Percentiles rank a stretch among this genome's conserved stretches.
These are phyloP conservation scores for Exophiala sp. DNA, from an alignment of 2,329 filamentous ascomycete species.

Conservation along the genomic window DNA sequence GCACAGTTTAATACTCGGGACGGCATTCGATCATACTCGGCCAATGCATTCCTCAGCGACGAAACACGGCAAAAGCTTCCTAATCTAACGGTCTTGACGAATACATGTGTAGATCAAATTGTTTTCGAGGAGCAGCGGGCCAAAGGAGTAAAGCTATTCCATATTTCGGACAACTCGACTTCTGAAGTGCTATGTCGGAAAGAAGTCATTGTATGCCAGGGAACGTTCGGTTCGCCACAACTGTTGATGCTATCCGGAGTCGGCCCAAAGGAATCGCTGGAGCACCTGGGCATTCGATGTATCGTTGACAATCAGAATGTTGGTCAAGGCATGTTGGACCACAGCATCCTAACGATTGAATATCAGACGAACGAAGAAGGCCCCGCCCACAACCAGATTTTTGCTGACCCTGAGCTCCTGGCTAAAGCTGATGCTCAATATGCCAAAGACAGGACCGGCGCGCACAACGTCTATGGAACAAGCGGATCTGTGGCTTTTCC, in stretches of 20 bases:
- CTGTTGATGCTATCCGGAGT: slow-evolving; percentile 60
- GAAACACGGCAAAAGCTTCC: slow-evolving; percentile 36
- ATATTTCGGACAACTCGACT: slow-evolving; percentile 34
- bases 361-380: slow-evolving; percentile 7
- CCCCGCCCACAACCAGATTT: slow-evolving; percentile 9
- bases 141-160: slow-evolving; percentile 42
- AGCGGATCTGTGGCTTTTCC: slow-evolving; percentile 8
- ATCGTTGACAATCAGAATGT: slow-evolving; percentile 43
- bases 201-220: slow-evolving; percentile 59
- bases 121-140: slow-evolving; percentile 28
- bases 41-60: slow-evolving; percentile 41
- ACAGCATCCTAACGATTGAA: slow-evolving; percentile 25
- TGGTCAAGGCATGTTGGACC: slow-evolving; percentile 49
- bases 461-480: slow-evolving; percentile 5
- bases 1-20: slow-evolving; percentile 8
- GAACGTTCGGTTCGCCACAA: slow-evolving; percentile 56
- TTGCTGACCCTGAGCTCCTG: slow-evolving; percentile 1
- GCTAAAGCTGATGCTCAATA: slow-evolving; percentile 5
- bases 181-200: slow-evolving; percentile 32
- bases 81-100: slow-evolving; percentile 47
- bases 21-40: slow-evolving; percentile 4
- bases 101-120: slow-evolving; percentile 41
- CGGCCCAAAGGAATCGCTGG: slow-evolving; percentile 45
- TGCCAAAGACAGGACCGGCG: slow-evolving; percentile 5
- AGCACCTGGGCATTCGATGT: slow-evolving; percentile 38